Evolutionary conservation across 2,329 filamentous ascomycete species (phyloP).

Genomic region (Grosmannia huntii): DNA sequence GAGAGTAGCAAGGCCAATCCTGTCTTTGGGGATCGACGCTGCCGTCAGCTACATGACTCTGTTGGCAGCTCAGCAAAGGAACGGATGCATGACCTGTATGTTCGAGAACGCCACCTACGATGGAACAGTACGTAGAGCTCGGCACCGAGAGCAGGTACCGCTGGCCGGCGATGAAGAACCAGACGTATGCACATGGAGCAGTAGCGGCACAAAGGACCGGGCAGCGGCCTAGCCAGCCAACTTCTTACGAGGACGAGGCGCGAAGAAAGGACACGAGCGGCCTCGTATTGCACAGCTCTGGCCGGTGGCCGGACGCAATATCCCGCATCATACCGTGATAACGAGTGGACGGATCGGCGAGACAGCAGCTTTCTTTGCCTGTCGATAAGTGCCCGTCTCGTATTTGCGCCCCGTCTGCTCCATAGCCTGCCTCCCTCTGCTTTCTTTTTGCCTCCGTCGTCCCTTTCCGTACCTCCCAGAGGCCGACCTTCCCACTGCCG

Average conservation of each 20-base stretch:
- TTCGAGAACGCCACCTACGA: not conserved
- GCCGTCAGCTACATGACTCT: not conserved
- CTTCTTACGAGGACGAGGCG: not conserved
- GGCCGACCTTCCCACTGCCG: not conserved
- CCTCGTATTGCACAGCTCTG: not conserved
- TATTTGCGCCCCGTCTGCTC: too few relatives aligned
- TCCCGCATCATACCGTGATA: not conserved
- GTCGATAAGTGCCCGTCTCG: not conserved
- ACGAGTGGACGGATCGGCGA: not conserved
- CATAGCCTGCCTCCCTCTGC: too few relatives aligned
- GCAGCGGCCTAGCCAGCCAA: not conserved
- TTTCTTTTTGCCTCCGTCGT: not conserved
- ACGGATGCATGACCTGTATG: not conserved
- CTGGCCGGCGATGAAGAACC: not conserved
- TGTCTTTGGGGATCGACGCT: not conserved
- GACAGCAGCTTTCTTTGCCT: not conserved
- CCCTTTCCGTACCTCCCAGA: not conserved
- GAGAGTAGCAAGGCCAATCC: not conserved
- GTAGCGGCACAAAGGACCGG: not conserved
- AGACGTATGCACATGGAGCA: not conserved
- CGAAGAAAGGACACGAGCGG: not conserved
- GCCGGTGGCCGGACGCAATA: not conserved
- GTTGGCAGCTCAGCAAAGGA: not conserved
- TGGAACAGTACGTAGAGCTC: not conserved
- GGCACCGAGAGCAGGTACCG: not conserved